phyloP scores from a whole-genome alignment of 2,329 filamentous ascomycete species.

The Curvularia sp. region DNA sequence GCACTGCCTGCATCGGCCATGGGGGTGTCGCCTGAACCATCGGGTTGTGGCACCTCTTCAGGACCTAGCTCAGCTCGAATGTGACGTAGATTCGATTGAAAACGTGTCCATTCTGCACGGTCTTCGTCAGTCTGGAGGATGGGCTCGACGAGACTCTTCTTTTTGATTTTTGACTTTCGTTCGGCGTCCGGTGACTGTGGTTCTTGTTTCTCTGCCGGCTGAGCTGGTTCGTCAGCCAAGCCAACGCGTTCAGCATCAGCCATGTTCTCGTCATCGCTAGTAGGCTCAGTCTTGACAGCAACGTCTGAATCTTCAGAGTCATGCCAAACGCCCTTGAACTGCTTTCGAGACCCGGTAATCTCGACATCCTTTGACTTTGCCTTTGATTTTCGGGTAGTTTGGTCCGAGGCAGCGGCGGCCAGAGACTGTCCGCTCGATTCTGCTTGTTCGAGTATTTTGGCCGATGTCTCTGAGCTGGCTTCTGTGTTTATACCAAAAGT shows the following conservation, averaged over 20 bases:
- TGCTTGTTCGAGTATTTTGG: conserved; percentile 48
- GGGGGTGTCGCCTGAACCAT: conserved; percentile 52
- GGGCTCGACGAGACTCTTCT: conserved; percentile 42
- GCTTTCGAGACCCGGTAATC: conserved; percentile 51
- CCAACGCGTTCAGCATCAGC: conserved; percentile 41
- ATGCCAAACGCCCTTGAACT: conserved; percentile 56
- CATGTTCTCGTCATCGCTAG: conserved; percentile 54
- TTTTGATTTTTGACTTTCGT: conserved; percentile 34
- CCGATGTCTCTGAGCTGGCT: conserved; percentile 55
- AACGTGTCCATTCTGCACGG: conserved; percentile 58
- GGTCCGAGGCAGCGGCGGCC: conserved; percentile 25
- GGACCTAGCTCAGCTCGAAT: conserved; percentile 57
- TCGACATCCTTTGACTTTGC: conserved; percentile 55
- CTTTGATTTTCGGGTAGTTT: conserved; percentile 44
- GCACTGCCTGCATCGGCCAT: conserved; percentile 42
- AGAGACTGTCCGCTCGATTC: conserved; percentile 40
- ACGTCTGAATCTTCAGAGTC: conserved; percentile 50
- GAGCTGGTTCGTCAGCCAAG: conserved; percentile 18
- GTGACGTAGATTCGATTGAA: conserved; percentile 55
- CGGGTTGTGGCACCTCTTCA: conserved; percentile 36
- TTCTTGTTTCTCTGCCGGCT: conserved; percentile 32
- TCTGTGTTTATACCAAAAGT: conserved; percentile 62
- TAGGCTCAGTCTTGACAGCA: conserved; percentile 62
- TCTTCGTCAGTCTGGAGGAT: conserved; percentile 62
- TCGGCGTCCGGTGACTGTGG: conserved; percentile 45